Evolutionary conservation across 176 grass and related monocot species (phyloP), one percentile per base, ranked within the genome.

Genomic region (Carex littledalei): DNA sequence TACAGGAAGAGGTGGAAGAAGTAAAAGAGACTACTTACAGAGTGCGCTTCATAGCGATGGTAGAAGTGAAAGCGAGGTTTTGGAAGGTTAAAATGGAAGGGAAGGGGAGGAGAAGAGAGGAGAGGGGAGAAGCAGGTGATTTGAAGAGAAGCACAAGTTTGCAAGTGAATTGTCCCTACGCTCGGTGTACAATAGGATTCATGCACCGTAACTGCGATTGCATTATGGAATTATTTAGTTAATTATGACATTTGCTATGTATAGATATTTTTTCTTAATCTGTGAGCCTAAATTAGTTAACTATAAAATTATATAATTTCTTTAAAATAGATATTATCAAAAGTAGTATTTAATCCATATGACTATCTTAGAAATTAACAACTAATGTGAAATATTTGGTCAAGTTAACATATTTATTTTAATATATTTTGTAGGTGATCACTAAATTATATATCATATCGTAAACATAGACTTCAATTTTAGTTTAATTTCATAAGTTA

Each of bases 1-100:
- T 13, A 55, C 4, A 72, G 84, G 6, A 54, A 56, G 22, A 55
- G 56, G 24, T 5, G 32, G 4, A 7, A 41, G 73, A 34, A 14
- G 63, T 21, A 60, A 41, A 79, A 69, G 47, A 43, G 78, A 56
- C 61, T 81, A 65, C 37, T 71, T 80, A 77, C 67, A 79, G 5
- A 50, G 47, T 9, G 43, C 31, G 49, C 15, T 85, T 24, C n/a
- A 62, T 39, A 35, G 52, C 57, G 85, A 39, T 61, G 63, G 67
- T 50, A 68, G 29, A 59, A 85, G 74, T 82, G 84, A 34, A 11
- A 54, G 60, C 71, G 87, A 86, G 87, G 85, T 77, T 88, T 90
- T 91, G 67, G 79, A 85, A 80, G 26, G n/a, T 50, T 54, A 83
- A n/a, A 53, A 54, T 22, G 61, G 17, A 45, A 50, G 15, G 35